A percentile compares a stretch with the other conserved stretches of the same genome.
These are phyloP conservation scores for Penicillium sp. DNA, from an alignment of 2,329 filamentous ascomycete species.

Conservation along the genomic window DNA sequence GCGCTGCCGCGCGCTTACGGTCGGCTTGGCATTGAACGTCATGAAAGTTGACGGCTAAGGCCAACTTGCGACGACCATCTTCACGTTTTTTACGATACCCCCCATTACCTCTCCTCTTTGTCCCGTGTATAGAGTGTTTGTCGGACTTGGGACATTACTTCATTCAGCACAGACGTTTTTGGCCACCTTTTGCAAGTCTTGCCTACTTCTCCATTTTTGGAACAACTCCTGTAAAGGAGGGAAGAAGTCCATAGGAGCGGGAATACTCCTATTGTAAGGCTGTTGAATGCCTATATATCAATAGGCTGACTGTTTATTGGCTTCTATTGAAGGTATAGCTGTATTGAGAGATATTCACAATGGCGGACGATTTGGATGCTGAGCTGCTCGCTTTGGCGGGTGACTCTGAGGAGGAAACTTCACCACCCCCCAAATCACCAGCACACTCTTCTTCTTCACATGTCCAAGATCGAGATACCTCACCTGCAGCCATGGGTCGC, in stretches of 20 bases:
- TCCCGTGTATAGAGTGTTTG: slow-evolving; percentile 10
- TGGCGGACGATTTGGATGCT: slow-evolving; percentile 82
- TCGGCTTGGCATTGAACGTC: slow-evolving; percentile 33
- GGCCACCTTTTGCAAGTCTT: not conserved
- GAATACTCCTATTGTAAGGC: not conserved
- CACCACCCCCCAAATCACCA: slow-evolving; percentile 55
- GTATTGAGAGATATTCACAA: slow-evolving; percentile 42
- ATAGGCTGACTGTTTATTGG: not conserved
- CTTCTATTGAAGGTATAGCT: not conserved
- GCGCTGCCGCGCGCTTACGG: slow-evolving; percentile 33
- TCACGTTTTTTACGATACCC: slow-evolving; percentile 19
- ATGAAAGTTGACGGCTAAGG: slow-evolving; percentile 26
- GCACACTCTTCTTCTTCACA: slow-evolving; percentile 51
- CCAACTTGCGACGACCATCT: slow-evolving; percentile 21
- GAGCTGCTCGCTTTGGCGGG: slow-evolving; percentile 91
- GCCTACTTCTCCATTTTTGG: not conserved
- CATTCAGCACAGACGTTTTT: not conserved
- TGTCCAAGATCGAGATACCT: slow-evolving; percentile 37
- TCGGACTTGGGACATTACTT: not conserved
- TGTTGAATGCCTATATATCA: not conserved
- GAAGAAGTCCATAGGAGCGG: not conserved
- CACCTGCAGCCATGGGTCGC: slow-evolving; percentile 45
- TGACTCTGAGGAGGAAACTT: slow-evolving; percentile 54
- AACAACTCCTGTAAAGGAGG: slow-evolving; percentile 1
- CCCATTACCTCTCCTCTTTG: slow-evolving; percentile 7